phyloP scores from a whole-genome alignment of 768 basidiomycete species.

The Macrolepiota fuliginosa region DNA sequence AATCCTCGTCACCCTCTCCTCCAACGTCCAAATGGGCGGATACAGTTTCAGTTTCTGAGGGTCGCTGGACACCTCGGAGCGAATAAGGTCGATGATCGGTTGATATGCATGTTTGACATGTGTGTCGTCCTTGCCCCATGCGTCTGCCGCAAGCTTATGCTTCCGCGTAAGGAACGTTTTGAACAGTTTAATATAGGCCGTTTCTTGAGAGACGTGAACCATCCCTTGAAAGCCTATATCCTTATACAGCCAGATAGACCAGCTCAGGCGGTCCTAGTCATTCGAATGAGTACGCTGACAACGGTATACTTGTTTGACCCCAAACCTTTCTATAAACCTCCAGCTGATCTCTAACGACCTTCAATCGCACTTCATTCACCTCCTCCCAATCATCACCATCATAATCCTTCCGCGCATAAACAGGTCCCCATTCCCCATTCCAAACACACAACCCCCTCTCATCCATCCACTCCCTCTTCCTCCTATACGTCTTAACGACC shows the following conservation, averaged over 20 bases:
- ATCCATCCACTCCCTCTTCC: conserved; percentile 78
- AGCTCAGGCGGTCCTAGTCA: conserved; percentile 56
- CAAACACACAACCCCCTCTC: conserved; percentile 61
- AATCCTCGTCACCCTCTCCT: conserved; percentile 57
- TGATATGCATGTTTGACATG: conserved; percentile 58
- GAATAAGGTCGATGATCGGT: conserved; percentile 62
- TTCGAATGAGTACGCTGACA: background rate
- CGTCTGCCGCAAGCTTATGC: conserved; percentile 71
- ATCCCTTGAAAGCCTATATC: conserved; percentile 84
- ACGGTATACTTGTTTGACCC: background rate
- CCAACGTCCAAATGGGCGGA: conserved; percentile 61
- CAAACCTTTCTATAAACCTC: conserved; percentile 63
- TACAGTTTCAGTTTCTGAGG: conserved; percentile 48
- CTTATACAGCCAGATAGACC: conserved; percentile 89
- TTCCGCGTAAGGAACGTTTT: conserved; percentile 69
- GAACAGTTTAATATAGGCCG: conserved; percentile 70
- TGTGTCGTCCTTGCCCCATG: conserved; percentile 72
- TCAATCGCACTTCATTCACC: conserved; percentile 64
- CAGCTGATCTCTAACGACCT: conserved; percentile 71
- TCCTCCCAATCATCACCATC: conserved; percentile 62
- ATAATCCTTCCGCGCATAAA: conserved; percentile 64
- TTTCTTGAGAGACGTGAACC: conserved; percentile 65
- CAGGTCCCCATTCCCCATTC: conserved; percentile 86
- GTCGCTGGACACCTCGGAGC: conserved; percentile 45
- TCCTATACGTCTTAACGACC: conserved; percentile 55